These are phyloP conservation scores for Solanum phureja DNA, from an alignment of 257 asterid species.

Conservation along the genomic window DNA sequence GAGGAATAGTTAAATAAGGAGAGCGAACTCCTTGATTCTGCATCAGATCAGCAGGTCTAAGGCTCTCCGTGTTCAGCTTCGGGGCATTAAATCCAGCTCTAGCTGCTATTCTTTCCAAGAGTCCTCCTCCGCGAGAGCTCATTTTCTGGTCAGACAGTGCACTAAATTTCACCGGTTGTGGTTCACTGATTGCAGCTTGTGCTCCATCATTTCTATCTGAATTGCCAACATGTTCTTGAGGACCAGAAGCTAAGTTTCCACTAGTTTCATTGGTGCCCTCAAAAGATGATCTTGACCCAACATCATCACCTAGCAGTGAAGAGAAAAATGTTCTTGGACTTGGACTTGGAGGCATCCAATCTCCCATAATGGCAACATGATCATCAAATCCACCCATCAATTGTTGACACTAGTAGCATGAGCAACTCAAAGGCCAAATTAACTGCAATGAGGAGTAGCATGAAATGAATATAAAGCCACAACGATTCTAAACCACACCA, in stretches of 20 bases:
- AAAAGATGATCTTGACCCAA: constrained; percentile 13
- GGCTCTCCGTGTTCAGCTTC: constrained; percentile 53
- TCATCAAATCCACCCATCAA: constrained; percentile 67
- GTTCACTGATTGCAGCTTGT: constrained; percentile 7
- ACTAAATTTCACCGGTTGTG: constrained; percentile 17
- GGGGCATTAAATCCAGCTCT: constrained; percentile 87
- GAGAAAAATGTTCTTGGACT: constrained; percentile 42
- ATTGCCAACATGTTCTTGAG: constrained; percentile 8
- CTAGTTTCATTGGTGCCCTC: constrained; percentile 22
- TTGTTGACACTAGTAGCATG: neutral
- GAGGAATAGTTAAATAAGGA: constrained; percentile 65
- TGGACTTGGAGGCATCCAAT: constrained; percentile 61
- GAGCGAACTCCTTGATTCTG: constrained; percentile 40
- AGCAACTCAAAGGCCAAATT: constrained; percentile 3
- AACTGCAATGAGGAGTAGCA: neutral
- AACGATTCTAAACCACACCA: neutral
- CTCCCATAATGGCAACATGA: constrained; percentile 56
- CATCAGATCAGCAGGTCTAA: constrained; percentile 37
- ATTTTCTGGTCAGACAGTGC: constrained; percentile 21
- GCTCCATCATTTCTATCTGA: constrained; percentile 14
- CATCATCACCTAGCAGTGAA: constrained; percentile 32
- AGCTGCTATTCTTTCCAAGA: constrained; percentile 75
- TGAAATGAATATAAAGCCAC: constrained; percentile 3
- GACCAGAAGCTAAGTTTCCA: constrained; percentile 6
- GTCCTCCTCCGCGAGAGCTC: constrained; percentile 44